Evolutionary conservation across 2,329 filamentous ascomycete genomes (phyloP).

Genomic region (Aureobasidium lini): DNA sequence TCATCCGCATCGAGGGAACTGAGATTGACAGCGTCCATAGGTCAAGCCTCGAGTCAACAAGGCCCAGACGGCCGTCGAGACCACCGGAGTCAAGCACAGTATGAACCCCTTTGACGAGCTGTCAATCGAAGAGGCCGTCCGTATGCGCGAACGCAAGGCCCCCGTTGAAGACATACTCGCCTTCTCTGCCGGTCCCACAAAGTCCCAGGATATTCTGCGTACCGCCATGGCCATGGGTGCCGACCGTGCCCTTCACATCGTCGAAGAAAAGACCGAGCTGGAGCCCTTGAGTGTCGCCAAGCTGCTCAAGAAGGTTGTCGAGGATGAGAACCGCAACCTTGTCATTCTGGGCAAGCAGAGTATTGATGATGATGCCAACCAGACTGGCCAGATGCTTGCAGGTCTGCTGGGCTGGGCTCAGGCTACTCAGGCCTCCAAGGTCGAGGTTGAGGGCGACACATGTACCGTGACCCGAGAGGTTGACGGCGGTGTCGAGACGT

Average conservation of each 20-base stretch:
- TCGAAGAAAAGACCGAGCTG: slow-evolving; percentile 59
- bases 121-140: slow-evolving; percentile 91
- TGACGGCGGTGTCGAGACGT: slow-evolving; percentile 88
- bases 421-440: slow-evolving; percentile 84
- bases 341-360: slow-evolving; percentile 96
- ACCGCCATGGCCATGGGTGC: slow-evolving; percentile 99
- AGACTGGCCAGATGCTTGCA: slow-evolving; percentile 98
- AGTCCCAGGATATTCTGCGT: slow-evolving; percentile 79
- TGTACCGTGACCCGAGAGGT: slow-evolving; percentile 85
- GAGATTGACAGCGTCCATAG: slow-evolving; percentile 30
- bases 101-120: slow-evolving; percentile 99
- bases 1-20: background rate
- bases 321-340: slow-evolving; percentile 80
- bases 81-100: slow-evolving; percentile 86
- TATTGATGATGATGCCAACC: slow-evolving; percentile 90
- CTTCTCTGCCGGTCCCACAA: slow-evolving; percentile 79
- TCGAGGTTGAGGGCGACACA: slow-evolving; percentile 64
- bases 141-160: slow-evolving; percentile 74
- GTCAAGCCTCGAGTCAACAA: slow-evolving; percentile 66
- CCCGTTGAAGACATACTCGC: slow-evolving; percentile 82
- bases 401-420: slow-evolving; percentile 87
- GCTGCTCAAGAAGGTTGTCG: slow-evolving; percentile 68
- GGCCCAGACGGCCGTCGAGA: slow-evolving; percentile 79
- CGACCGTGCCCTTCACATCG: slow-evolving; percentile 79
- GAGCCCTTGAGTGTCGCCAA: slow-evolving; percentile 93